Conservation (phyloP, 192 early-diverging fungal genomes). For the Umbelopsis ramanniana region DNA sequence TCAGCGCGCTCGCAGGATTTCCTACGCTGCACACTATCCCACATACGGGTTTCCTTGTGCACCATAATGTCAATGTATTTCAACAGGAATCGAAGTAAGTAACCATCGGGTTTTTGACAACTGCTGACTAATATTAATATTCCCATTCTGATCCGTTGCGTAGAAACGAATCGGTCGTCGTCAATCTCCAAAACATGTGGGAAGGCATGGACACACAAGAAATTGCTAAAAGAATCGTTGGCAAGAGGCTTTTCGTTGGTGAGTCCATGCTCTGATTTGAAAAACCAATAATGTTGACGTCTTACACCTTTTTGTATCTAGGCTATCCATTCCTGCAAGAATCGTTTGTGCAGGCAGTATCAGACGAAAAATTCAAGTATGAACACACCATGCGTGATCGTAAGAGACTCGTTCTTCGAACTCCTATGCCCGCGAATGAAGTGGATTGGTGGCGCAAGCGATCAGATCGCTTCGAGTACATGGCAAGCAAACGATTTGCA, state of each 20-base stretch:
- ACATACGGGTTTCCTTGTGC: constrained; percentile 68
- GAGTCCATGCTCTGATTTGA: too few species aligned
- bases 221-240: constrained; percentile 58
- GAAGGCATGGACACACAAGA: constrained; percentile 57
- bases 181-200: constrained; percentile 60
- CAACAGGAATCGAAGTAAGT: constrained; percentile 70
- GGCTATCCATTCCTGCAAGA: constrained; percentile 92
- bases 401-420: constrained; percentile 51
- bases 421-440: constrained; percentile 45
- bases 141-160: too few species aligned
- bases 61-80: constrained; percentile 87
- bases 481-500: constrained; percentile 75
- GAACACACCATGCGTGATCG: constrained; percentile 50
- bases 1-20: constrained; percentile 78
- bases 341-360: constrained; percentile 72
- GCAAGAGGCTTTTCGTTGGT: constrained; percentile 68
- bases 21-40: constrained; percentile 85
- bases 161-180: constrained; percentile 74
- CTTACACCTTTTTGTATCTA: constrained; percentile 31
- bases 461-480: constrained; percentile 59
- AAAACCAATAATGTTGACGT: too few species aligned
- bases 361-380: constrained; percentile 70
- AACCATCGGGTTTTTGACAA: too few species aligned
- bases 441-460: constrained; percentile 61
- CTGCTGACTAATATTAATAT: too few species aligned